Evolutionary conservation across 768 basidiomycete species (phyloP), one percentile per base, ranked within the genome.

Genomic region (Termitomyces sp.): DNA sequence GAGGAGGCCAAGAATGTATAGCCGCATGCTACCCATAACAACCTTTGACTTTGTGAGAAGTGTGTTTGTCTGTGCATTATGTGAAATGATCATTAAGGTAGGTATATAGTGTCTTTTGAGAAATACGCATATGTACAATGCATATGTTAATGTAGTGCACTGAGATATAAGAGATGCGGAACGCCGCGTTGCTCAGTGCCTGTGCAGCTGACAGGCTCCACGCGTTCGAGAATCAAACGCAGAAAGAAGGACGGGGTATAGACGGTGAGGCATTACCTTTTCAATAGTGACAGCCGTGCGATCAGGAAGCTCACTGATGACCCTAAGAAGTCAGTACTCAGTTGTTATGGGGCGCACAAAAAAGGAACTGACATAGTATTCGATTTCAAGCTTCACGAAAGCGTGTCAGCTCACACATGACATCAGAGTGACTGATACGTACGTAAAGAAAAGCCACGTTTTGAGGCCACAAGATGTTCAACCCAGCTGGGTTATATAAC

Each of bases 361-460:
- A 54, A 62, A 64, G 54, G 55, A 62, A 82, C 89, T 75, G 56
- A 91, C 89, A 73, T 94, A 95, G 75, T 94, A 95, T 68, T 98
- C 95, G 59, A 98, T 91, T 77, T 98, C 95, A 66, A 98, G 80
- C 95, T 98, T 44, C 40, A 56, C 41, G 28, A 50, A 32, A 55
- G 60, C 55, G 54, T 33, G 47, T 61, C 59, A 62, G 52, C 54
- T 61, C 58, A 43, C 63, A 61, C 36, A 33, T 18, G 23, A 49
- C 26, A 52, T 63, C 58, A 61, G 46, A 46, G 46, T 56, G 20
- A 9, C 56, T 41, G 30, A 9, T 50, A 89, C 95, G 73, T 70
- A 98, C 96, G 74, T 90, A 99, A 65, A 98, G 79, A 71, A 95
- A 95, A 0, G 91, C 97, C 57, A 90, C 88, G 67, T 82, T 80